These are phyloP conservation scores for Penicillium roqueforti DNA, from an alignment of 495 filamentous ascomycete genomes.

Conservation along the genomic window DNA sequence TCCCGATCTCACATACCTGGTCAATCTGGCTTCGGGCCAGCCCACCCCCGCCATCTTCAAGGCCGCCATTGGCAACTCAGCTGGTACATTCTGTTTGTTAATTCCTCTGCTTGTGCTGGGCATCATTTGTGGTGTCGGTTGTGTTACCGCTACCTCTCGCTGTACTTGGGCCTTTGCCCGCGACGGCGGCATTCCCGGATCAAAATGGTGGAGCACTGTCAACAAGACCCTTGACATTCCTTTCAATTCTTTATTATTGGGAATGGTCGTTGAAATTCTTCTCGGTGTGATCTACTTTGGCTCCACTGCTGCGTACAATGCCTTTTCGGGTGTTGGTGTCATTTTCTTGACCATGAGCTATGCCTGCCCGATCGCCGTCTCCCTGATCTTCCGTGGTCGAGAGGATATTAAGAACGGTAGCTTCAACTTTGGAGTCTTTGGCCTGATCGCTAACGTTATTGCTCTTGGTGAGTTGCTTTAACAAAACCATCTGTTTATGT, in stretches of 20 bases:
- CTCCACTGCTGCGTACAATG: constrained; percentile 53
- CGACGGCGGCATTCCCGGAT: constrained; percentile 57
- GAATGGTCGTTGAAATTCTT: constrained; percentile 47
- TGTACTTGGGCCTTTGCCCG: constrained; percentile 70
- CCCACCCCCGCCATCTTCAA: constrained; percentile 22
- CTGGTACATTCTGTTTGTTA: constrained; percentile 61
- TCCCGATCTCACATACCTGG: constrained; percentile 49
- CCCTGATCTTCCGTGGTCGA: constrained; percentile 46
- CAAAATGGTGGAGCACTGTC: constrained; percentile 52
- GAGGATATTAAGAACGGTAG: constrained; percentile 47
- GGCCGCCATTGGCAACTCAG: constrained; percentile 18
- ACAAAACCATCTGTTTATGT: background rate
- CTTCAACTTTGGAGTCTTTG: constrained; percentile 55
- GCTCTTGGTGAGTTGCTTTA: constrained; percentile 44
- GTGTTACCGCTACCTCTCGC: constrained; percentile 64
- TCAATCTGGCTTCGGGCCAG: constrained; percentile 52
- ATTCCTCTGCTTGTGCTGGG: constrained; percentile 65
- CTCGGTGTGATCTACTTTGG: constrained; percentile 57
- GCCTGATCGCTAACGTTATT: constrained; percentile 51
- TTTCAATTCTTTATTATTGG: constrained; percentile 46
- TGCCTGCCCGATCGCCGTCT: constrained; percentile 49
- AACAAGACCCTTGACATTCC: constrained; percentile 49
- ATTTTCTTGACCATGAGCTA: constrained; percentile 55
- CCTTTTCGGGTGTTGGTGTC: constrained; percentile 56
- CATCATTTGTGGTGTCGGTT: constrained; percentile 59